A percentile compares a stretch with the other conserved stretches of the same genome.
Conservation (phyloP, 345 rosid genomes). For the Populus tremula region DNA sequence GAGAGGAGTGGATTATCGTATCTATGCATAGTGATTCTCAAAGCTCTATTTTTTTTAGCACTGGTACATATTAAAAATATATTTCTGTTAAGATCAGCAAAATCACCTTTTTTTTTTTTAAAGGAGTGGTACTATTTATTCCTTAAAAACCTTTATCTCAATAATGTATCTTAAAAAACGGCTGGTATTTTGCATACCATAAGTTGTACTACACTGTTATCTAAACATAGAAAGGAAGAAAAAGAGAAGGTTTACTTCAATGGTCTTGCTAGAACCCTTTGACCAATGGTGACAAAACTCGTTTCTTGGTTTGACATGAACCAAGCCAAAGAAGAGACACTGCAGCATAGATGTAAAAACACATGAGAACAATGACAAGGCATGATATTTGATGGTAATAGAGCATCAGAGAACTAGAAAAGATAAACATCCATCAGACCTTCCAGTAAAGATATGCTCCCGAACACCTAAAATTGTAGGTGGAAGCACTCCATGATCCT, state of each 20-base stretch:
- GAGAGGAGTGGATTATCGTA: no score
- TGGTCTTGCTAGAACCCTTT: constrained; percentile 96
- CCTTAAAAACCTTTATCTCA: no score
- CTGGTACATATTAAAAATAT: no score
- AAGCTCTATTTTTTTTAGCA: no score
- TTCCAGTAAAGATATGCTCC: constrained; percentile 96
- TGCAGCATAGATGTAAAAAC: constrained; percentile 29
- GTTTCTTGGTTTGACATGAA: constrained; percentile 99
- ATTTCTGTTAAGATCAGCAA: no score
- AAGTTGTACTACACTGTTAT: no score
- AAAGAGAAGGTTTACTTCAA: constrained; percentile 51
- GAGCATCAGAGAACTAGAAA: constrained; percentile 6
- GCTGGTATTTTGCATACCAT: no score
- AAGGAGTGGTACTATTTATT: no score
- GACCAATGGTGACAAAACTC: constrained; percentile 94
- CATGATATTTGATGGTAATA: neutral
- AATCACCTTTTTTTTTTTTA: no score
- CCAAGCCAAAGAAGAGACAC: constrained; percentile 98
- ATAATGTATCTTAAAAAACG: no score
- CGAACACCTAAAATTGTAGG: constrained; percentile 94
- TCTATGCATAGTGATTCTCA: no score
- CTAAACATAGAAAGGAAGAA: neutral
- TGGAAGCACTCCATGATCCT: constrained; percentile 89
- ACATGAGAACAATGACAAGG: constrained; percentile 19
- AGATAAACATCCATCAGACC: constrained; percentile 38